Evolutionary conservation across 1,284 basidiomycete genomes (phyloP).

Genomic region (Stygiomarasmius scandens): DNA sequence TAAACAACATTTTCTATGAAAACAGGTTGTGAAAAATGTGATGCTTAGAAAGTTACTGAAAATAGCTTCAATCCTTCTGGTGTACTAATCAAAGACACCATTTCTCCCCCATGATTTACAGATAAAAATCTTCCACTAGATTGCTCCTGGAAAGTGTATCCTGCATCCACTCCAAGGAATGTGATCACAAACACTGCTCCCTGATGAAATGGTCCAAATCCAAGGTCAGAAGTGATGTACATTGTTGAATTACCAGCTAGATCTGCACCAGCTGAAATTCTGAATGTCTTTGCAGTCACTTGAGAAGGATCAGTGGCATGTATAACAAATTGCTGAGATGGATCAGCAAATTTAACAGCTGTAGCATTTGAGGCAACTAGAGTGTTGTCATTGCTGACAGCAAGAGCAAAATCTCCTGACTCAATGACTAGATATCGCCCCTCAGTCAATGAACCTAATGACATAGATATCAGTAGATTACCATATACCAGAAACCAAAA

Average conservation of each 20-base stretch:
- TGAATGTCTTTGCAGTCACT: conserved; percentile 9
- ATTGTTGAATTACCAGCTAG: too few species aligned
- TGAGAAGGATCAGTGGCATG: conserved; percentile 12
- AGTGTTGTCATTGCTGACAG: conserved; percentile 3
- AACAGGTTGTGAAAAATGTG: too few species aligned
- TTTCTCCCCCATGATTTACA: not conserved
- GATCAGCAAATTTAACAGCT: conserved; percentile 1
- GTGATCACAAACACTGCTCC: conserved; percentile 11
- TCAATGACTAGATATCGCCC: conserved; percentile 13
- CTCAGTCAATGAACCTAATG: conserved; percentile 10
- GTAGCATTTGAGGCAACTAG: conserved; percentile 3
- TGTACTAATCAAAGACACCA: not conserved
- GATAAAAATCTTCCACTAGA: conserved; percentile 4
- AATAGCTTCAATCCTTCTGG: conserved; percentile 9
- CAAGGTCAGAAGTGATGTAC: conserved; percentile 4
- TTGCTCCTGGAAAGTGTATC: conserved; percentile 3
- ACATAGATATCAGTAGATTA: not conserved
- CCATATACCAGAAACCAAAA: not conserved
- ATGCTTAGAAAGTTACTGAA: conserved; percentile 9
- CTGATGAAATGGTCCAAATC: conserved; percentile 3
- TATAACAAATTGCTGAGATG: conserved; percentile 12
- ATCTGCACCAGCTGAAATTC: conserved; percentile 3
- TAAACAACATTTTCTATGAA: too few species aligned
- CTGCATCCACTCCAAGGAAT: not conserved
- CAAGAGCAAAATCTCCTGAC: conserved; percentile 1